A percentile compares a stretch with the other conserved stretches of the same genome.
Evolutionary conservation across 192 early-diverging fungal species (phyloP).

Genomic region (Chytriomyces hyalinus): DNA sequence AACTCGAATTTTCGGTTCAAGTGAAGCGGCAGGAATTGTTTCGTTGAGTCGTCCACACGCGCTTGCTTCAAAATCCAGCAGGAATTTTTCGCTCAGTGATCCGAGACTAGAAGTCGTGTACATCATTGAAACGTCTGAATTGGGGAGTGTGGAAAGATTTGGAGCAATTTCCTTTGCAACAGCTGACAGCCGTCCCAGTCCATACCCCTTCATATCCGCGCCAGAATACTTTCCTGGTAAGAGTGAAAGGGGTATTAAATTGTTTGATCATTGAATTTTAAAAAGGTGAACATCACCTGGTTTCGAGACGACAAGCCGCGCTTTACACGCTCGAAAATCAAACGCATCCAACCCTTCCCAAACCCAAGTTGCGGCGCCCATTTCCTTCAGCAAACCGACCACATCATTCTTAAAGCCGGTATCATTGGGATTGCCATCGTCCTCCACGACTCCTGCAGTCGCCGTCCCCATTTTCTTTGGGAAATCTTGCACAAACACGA

Average conservation of each 20-base stretch:
- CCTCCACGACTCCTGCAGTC: neutral
- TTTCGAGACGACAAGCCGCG: slow-evolving; percentile 33
- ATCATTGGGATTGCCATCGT: slow-evolving; percentile 16
- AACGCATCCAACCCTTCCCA: slow-evolving; percentile 9
- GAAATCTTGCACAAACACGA: slow-evolving; percentile 31
- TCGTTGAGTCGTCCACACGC: neutral
- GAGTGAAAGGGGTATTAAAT: too few relatives aligned
- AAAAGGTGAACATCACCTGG: neutral
- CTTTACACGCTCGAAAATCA: slow-evolving; percentile 7
- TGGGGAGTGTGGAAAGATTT: neutral
- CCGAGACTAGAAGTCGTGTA: slow-evolving; percentile 29
- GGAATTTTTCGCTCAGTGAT: neutral
- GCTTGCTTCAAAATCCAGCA: slow-evolving; percentile 13
- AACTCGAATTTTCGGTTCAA: slow-evolving; percentile 21
- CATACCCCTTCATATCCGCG: neutral
- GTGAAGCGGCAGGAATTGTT: neutral
- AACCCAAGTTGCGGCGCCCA: slow-evolving; percentile 26
- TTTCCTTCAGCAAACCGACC: slow-evolving; percentile 30
- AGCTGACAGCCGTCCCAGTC: slow-evolving; percentile 18
- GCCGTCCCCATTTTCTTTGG: neutral
- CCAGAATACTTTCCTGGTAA: slow-evolving; percentile 9
- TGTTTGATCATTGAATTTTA: too few relatives aligned
- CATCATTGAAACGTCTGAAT: neutral
- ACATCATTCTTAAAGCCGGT: slow-evolving; percentile 20
- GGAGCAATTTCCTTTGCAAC: slow-evolving; percentile 1